Base-by-base conservation (phyloP, 208 protist genomes). In the Leishmania martiniquensis region DNA sequence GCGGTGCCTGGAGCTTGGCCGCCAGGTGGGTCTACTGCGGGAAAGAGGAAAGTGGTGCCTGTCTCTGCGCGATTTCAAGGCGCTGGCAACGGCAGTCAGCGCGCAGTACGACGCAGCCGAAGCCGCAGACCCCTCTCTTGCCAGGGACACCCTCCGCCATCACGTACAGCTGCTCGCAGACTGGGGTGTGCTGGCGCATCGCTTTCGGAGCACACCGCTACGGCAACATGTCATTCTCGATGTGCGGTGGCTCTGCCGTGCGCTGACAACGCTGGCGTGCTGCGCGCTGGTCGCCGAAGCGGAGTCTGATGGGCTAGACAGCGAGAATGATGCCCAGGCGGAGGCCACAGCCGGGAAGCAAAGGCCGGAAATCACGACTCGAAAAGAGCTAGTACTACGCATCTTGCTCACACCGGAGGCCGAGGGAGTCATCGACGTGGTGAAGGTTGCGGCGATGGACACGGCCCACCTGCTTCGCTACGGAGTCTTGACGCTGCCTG, bases 81-180 rank as follows among this genome's bases (percentile, higher is more conserved):
- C 70, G 9, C 84, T 92, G 45, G 90, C 89, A 0, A 80, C 76
- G 47, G 71, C 71, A 25, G 82, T 94, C 32, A 87, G 91, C 70
- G 54, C 74, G 12, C 73, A 83, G 20, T 93, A 95, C 70, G 72
- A 85, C 37, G 32, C 52, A 1, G 59, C 4, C 34, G 51, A 54
- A 37, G 55, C 73, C 47, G 49, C 57, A 39, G 17, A 15, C 17
- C 1, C 25, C 59, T 15, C 67, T 7, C 22, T 75, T 12, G 79
- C 79, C n/a, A 54, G 79, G 39, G 83, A 89, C 29, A 78, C 86
- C 32, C 83, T 97, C 25, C 89, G 91, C 51, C 66, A 59, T 1
- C 93, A 97, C 80, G 93, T 91, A 57, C 89, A 97, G 72, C 85
- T 97, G 32, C 81, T 97, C 29, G 51, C 75, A 0, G 86, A 87